A percentile compares a stretch with the other conserved stretches of the same genome.
Evolutionary conservation across 2,329 filamentous ascomycete species (phyloP).

Genomic region (Coniochaeta ligniaria): DNA sequence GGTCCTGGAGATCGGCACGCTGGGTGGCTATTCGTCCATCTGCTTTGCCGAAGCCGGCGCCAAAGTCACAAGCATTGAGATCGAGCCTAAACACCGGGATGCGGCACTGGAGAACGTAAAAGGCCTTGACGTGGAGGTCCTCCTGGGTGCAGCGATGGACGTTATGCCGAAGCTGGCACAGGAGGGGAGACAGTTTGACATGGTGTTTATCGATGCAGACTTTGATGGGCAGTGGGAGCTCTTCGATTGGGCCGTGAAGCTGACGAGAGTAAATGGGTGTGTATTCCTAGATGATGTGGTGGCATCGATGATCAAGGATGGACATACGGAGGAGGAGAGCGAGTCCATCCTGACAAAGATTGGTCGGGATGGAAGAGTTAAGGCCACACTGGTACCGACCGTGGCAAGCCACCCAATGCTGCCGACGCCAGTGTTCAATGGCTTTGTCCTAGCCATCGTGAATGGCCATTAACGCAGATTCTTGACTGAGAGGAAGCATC

Average conservation of each 20-base stretch:
- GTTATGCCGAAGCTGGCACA: constrained; percentile 24
- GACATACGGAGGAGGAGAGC: constrained; percentile 5
- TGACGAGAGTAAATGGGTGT: constrained; percentile 28
- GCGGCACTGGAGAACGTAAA: constrained; percentile 39
- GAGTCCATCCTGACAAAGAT: constrained; percentile 14
- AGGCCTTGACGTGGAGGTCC: constrained; percentile 34
- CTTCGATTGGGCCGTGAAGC: constrained; percentile 33
- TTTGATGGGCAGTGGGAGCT: constrained; percentile 41
- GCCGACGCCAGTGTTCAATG: constrained; percentile 3
- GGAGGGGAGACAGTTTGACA: constrained; percentile 35
- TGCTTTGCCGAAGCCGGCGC: constrained; percentile 36
- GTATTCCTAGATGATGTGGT: constrained; percentile 46
- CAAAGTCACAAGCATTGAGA: constrained; percentile 42
- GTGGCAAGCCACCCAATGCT: constrained; percentile 4
- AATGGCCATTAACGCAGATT: not conserved
- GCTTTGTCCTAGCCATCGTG: constrained; percentile 1
- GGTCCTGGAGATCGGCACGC: constrained; percentile 45
- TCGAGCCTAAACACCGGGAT: constrained; percentile 32
- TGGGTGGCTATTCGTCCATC: constrained; percentile 46
- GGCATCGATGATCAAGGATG: constrained; percentile 19
- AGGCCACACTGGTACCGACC: constrained; percentile 17
- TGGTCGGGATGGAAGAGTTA: constrained; percentile 15
- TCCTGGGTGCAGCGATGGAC: constrained; percentile 35
- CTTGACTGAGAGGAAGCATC: not conserved
- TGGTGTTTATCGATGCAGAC: constrained; percentile 47